Evolutionary conservation across 176 grass and related monocot genomes (phyloP).

Genomic region (Carex kokanica): DNA sequence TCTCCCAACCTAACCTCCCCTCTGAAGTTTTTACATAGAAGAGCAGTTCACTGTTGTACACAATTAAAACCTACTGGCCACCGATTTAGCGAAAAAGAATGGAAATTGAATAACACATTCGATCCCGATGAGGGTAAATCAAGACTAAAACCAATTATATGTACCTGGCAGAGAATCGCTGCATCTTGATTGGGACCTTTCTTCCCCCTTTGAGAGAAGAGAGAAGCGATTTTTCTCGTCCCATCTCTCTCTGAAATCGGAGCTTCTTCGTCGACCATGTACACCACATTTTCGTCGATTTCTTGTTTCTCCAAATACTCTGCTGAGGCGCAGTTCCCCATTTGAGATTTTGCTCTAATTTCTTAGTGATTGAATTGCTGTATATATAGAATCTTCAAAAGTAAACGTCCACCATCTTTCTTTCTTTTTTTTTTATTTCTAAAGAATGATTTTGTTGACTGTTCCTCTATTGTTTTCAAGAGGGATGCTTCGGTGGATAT

Average conservation of each 20-base stretch:
- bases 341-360: slow-evolving; percentile 19
- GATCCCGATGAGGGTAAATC: not conserved
- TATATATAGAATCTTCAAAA: not conserved
- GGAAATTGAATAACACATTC: not conserved
- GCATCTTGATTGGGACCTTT: slow-evolving; percentile 96
- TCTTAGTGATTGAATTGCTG: not conserved
- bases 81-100: not conserved
- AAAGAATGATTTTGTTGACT: no score
- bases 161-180: slow-evolving; percentile 84
- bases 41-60: not conserved
- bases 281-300: slow-evolving; percentile 67
- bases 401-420: not conserved
- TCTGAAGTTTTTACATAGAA: not conserved
- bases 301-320: slow-evolving; percentile 37
- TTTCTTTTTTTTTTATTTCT: no score
- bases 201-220: slow-evolving; percentile 83
- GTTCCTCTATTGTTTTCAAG: no score
- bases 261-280: slow-evolving; percentile 46
- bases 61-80: not conserved
- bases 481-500: no score
- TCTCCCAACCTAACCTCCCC: not conserved
- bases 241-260: not conserved
- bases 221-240: slow-evolving; percentile 57
- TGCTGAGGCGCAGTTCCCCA: slow-evolving; percentile 73
- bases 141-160: not conserved